Conservation (phyloP, 2,329 filamentous ascomycete species). For the Ophiostoma quercus region DNA sequence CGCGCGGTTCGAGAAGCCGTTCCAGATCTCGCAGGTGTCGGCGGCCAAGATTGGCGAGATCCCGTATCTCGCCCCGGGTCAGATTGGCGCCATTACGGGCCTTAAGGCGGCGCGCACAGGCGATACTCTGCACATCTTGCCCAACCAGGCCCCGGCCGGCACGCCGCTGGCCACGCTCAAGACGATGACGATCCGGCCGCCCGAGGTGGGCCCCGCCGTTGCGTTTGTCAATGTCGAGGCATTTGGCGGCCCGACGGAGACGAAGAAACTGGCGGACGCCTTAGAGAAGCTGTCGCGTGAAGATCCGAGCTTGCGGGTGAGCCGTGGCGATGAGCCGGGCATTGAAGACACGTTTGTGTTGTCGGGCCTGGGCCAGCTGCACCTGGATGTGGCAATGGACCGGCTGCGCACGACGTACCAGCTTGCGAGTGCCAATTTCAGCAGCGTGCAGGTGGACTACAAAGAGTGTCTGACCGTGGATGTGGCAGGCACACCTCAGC, state of each 20-base stretch:
- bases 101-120: conserved; percentile 89
- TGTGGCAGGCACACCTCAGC: conserved; percentile 44
- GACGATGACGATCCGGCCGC: conserved; percentile 76
- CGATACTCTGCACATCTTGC: conserved; percentile 78
- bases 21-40: conserved; percentile 82
- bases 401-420: conserved; percentile 85
- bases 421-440: conserved; percentile 70
- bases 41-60: conserved; percentile 83
- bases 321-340: conserved; percentile 71
- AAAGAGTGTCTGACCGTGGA: conserved; percentile 67
- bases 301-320: conserved; percentile 85
- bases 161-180: conserved; percentile 64
- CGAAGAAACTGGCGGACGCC: conserved; percentile 69
- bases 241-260: conserved; percentile 53
- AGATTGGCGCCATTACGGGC: conserved; percentile 90
- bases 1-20: conserved; percentile 69
- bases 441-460: conserved; percentile 91
- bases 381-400: conserved; percentile 88
- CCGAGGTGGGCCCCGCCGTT: conserved; percentile 84
- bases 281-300: conserved; percentile 77
- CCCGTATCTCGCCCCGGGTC: conserved; percentile 70
- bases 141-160: conserved; percentile 42
- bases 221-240: conserved; percentile 94
- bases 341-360: conserved; percentile 73
- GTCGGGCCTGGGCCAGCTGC: conserved; percentile 93